Conservation (phyloP, 2,329 filamentous ascomycete species). For the Paraphoma sp. region DNA sequence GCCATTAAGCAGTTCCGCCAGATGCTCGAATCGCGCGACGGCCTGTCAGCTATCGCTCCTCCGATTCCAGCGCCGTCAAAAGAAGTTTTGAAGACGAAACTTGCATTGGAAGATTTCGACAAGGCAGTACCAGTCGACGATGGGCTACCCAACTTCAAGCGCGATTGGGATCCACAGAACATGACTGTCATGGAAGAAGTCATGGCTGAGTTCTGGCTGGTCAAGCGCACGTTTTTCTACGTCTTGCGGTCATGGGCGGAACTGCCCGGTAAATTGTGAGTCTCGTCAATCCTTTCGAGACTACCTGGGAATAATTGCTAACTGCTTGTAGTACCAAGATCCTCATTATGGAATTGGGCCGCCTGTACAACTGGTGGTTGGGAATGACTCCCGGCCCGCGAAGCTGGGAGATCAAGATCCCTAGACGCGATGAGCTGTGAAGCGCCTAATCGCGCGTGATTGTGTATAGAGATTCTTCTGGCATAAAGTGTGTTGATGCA, state of each 20-base stretch:
- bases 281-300: slow-evolving; percentile 28
- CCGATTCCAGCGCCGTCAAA: slow-evolving; percentile 29
- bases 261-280: slow-evolving; percentile 75
- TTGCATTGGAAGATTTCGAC: slow-evolving; percentile 27
- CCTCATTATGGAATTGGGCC: slow-evolving; percentile 58
- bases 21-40: slow-evolving; percentile 54
- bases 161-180: slow-evolving; percentile 47
- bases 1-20: slow-evolving; percentile 75
- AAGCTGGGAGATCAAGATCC: slow-evolving; percentile 59
- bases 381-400: slow-evolving; percentile 66
- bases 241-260: slow-evolving; percentile 74
- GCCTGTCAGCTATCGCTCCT: slow-evolving; percentile 26
- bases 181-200: slow-evolving; percentile 64
- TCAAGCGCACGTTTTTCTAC: slow-evolving; percentile 68
- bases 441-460: neutral
- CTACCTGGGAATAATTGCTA: slow-evolving; percentile 5
- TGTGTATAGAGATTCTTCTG: neutral
- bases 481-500: slow-evolving; percentile 9
- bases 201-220: slow-evolving; percentile 66
- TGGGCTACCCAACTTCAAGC: slow-evolving; percentile 51
- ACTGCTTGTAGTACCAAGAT: slow-evolving; percentile 56
- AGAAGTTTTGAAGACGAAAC: slow-evolving; percentile 41
- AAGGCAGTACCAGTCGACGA: slow-evolving; percentile 37
- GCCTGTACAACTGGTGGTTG: slow-evolving; percentile 68
- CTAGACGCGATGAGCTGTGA: slow-evolving; percentile 37